A percentile compares a stretch with the other conserved stretches of the same genome.
These are phyloP conservation scores for Fragilaria crotonensis DNA, from an alignment of 108 stramenopile species.

Conservation along the genomic window DNA sequence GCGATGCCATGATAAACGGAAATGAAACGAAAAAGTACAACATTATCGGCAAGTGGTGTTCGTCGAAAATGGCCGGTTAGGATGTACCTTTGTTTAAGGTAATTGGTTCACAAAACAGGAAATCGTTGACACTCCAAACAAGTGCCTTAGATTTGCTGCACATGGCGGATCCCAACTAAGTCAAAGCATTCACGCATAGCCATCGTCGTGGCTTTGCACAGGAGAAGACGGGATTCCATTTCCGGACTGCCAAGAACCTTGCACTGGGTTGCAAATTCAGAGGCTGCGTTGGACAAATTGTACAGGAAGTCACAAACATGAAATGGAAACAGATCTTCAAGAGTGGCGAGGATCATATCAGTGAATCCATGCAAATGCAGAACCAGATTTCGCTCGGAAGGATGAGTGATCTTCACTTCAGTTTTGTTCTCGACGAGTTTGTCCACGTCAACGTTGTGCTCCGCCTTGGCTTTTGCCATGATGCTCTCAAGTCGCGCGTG, in stretches of 20 bases:
- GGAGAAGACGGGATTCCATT: conserved; percentile 88
- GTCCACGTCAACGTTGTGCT: conserved; percentile 71
- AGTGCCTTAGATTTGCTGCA: conserved; percentile 81
- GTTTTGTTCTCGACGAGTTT: conserved; percentile 46
- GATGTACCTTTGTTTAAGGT: too few species aligned
- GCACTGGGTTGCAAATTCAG: conserved; percentile 96
- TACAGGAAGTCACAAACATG: conserved; percentile 96
- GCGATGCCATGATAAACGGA: too few species aligned
- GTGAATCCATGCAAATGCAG: conserved; percentile 79
- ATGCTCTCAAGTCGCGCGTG: conserved; percentile 97
- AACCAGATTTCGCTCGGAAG: conserved; percentile 90
- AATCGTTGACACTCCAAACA: too few species aligned
- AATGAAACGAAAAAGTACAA: too few species aligned
- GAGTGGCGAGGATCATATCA: conserved; percentile 71
- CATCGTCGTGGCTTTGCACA: conserved; percentile 86
- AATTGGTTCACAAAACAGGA: too few species aligned
- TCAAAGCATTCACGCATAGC: conserved; percentile 90
- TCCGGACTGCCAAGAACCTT: conserved; percentile 81
- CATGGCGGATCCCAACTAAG: conserved; percentile 77
- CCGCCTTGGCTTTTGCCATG: conserved; percentile 82
- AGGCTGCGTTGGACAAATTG: conserved; percentile 78
- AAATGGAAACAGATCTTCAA: conserved; percentile 88
- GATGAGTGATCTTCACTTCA: conserved; percentile 57
- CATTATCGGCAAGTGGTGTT: too few species aligned
- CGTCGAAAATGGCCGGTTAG: too few species aligned